These are phyloP conservation scores for Avena eriantha DNA, from an alignment of 176 grass and related monocot genomes.

Conservation along the genomic window DNA sequence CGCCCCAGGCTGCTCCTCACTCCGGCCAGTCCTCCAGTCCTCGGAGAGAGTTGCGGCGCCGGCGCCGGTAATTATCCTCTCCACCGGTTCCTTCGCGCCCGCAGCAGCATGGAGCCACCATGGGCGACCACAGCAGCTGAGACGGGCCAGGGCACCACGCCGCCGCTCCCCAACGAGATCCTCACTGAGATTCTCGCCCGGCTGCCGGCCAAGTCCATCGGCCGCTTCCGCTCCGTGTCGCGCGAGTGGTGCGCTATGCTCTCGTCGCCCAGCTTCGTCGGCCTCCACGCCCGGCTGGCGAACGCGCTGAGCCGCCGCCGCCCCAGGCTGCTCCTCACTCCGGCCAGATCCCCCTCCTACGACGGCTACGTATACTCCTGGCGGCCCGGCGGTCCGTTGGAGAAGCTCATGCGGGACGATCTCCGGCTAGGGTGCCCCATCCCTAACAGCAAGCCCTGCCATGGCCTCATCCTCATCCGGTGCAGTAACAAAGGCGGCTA, in stretches of 20 bases:
- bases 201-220: conserved; percentile 27
- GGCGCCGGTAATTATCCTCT: neutral
- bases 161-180: conserved; percentile 19
- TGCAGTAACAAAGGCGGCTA: neutral
- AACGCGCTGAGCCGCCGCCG: neutral
- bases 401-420: conserved; percentile 27
- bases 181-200: conserved; percentile 17
- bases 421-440: neutral
- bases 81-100: neutral
- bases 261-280: neutral
- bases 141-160: neutral
- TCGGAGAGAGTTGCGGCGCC: neutral
- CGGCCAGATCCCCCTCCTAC: neutral
- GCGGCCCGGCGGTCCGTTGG: neutral
- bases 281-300: conserved; percentile 17
- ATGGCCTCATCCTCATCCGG: conserved; percentile 23
- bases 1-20: too few relatives aligned
- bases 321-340: conserved; percentile 12
- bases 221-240: conserved; percentile 34
- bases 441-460: conserved; percentile 31
- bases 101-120: neutral
- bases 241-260: conserved; percentile 12
- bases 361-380: conserved; percentile 28
- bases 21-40: neutral
- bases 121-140: neutral